Conservation (phyloP, 2,329 filamentous ascomycete species). For the Alternaria tenuissima region DNA sequence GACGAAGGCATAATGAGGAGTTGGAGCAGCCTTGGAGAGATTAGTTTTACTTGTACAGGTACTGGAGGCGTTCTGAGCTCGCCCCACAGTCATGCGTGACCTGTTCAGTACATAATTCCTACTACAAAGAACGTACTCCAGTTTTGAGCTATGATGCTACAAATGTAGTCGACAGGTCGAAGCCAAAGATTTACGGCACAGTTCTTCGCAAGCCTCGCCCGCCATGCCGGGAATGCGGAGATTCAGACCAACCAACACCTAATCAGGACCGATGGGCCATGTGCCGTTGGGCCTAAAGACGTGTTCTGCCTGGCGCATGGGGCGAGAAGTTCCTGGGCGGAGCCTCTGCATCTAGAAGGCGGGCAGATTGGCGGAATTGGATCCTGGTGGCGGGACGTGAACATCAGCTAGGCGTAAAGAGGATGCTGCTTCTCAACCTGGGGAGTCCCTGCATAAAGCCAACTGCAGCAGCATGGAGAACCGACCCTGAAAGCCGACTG, state of each 20-base stretch:
- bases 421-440: conserved; percentile 18
- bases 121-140: neutral
- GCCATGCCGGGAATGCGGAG: conserved; percentile 1
- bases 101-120: neutral
- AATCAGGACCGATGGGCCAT: neutral
- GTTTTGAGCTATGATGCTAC: neutral
- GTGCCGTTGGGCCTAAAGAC: conserved; percentile 18
- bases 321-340: conserved; percentile 10
- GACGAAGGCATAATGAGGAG: neutral
- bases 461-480: conserved; percentile 18
- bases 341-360: conserved; percentile 6
- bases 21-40: neutral
- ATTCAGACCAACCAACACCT: neutral
- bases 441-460: conserved; percentile 40
- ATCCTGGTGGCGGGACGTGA: neutral
- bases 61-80: neutral
- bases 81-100: neutral
- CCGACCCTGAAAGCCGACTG: conserved; percentile 9
- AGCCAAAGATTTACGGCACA: neutral
- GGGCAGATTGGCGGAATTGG: conserved; percentile 17
- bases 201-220: neutral
- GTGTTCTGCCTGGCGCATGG: conserved; percentile 6
- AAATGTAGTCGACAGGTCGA: neutral
- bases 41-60: neutral
- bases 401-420: conserved; percentile 10